Conservation (phyloP, 2,329 filamentous ascomycete genomes). For the Pestalotiopsis sp. region DNA sequence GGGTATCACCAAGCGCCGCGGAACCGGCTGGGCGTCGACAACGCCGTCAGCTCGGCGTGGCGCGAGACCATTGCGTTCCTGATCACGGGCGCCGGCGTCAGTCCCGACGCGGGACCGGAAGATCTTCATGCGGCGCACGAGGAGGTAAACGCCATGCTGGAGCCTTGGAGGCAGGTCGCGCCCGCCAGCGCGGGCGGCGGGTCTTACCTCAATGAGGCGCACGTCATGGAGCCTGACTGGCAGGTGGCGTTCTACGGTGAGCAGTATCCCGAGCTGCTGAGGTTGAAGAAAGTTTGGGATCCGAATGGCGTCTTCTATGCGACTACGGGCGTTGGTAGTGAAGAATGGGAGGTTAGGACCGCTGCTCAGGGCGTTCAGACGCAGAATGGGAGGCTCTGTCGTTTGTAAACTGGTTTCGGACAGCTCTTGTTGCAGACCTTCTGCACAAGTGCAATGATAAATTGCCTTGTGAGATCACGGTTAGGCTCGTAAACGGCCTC, state of each 20-base stretch:
- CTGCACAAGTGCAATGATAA: too few relatives aligned
- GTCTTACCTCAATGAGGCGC: conserved; percentile 44
- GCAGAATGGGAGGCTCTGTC: conserved; percentile 3
- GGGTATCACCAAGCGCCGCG: conserved; percentile 27
- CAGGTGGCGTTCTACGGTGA: conserved; percentile 38
- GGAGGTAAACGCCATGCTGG: conserved; percentile 34
- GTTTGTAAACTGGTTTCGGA: not conserved
- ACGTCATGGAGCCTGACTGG: conserved; percentile 38
- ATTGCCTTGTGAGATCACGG: too few relatives aligned
- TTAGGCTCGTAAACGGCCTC: too few relatives aligned
- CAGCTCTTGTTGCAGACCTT: too few relatives aligned
- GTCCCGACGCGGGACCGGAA: conserved; percentile 18
- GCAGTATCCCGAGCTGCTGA: conserved; percentile 35
- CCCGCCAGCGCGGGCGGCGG: conserved; percentile 27
- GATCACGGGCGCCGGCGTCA: conserved; percentile 27
- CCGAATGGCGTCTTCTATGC: conserved; percentile 41
- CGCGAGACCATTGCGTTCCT: conserved; percentile 30
- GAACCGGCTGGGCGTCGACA: conserved; percentile 32
- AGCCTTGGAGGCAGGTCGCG: conserved; percentile 27
- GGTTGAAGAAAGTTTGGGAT: conserved; percentile 47
- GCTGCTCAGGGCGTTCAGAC: conserved; percentile 18
- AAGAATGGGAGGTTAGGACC: conserved; percentile 38
- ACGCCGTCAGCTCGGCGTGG: conserved; percentile 39
- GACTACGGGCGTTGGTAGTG: conserved; percentile 43
- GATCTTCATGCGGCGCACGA: conserved; percentile 29